phyloP scores from a whole-genome alignment of 2,329 filamentous ascomycete genomes.

The Emmonsiellopsis sp. region DNA sequence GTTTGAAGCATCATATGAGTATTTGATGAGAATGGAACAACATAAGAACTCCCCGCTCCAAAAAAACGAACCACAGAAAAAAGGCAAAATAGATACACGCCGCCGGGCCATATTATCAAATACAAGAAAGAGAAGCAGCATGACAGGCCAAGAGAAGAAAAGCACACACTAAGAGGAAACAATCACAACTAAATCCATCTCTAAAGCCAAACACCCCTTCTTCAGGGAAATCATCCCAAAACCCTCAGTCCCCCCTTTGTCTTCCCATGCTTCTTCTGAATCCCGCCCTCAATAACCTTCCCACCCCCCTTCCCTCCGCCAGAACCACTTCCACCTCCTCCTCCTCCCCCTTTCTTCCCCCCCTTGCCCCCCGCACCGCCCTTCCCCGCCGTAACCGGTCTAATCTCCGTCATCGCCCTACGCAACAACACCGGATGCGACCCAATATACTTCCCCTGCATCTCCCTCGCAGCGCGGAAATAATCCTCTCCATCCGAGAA shows the following conservation, averaged over 20 bases:
- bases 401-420: constrained; percentile 87
- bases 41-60: no score
- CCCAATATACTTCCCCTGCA: constrained; percentile 98
- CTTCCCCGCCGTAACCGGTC: constrained; percentile 59
- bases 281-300: constrained; percentile 36
- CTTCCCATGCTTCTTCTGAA: constrained; percentile 37
- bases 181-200: no score
- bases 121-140: no score
- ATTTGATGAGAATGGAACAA: no score
- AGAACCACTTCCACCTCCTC: constrained; percentile 19
- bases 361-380: constrained; percentile 50
- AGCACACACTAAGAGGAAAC: no score
- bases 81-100: no score
- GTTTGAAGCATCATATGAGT: no score
- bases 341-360: constrained; percentile 32
- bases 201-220: no score
- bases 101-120: no score
- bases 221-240: constrained; percentile 22
- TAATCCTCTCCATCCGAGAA: constrained; percentile 94
- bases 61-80: no score
- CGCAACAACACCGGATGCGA: constrained; percentile 85
- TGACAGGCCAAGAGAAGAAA: no score
- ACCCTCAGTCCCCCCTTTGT: constrained; percentile 39
- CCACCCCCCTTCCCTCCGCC: constrained; percentile 24
- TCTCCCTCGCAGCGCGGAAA: constrained; percentile 91